Evolutionary conservation across 106 monocot species (phyloP).

Genomic region (Dactylorhiza incarnata): DNA sequence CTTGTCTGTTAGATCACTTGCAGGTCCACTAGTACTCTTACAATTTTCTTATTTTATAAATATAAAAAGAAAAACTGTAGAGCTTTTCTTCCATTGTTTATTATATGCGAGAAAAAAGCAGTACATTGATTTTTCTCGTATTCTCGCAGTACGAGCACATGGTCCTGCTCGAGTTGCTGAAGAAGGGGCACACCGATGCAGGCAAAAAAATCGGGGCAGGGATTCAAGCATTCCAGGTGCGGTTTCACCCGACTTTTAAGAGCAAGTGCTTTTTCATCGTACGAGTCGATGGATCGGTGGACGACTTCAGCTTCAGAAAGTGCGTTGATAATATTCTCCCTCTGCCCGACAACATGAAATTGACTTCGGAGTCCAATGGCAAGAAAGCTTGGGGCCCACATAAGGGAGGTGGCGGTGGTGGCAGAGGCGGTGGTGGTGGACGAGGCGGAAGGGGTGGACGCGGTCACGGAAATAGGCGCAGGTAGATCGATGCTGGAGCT

Average conservation of each 20-base stretch:
- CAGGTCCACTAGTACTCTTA: neutral
- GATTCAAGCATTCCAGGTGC: constrained; percentile 70
- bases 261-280: constrained; percentile 78
- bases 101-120: too few relatives aligned
- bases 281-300: constrained; percentile 49
- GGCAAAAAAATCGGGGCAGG: constrained; percentile 69
- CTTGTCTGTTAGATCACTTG: neutral
- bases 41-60: too few relatives aligned
- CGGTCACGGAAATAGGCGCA: constrained; percentile 33
- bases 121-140: neutral
- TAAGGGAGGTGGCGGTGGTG: constrained; percentile 21
- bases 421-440: constrained; percentile 41
- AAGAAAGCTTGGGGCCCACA: constrained; percentile 17
- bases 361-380: constrained; percentile 13
- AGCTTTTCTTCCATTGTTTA: neutral
- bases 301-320: constrained; percentile 97
- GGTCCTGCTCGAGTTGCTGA: constrained; percentile 67
- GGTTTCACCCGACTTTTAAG: constrained; percentile 63
- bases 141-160: constrained; percentile 70
- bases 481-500: neutral
- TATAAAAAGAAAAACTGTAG: too few relatives aligned
- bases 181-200: constrained; percentile 62
- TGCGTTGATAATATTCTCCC: constrained; percentile 82
- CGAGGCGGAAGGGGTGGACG: constrained; percentile 39
- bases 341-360: constrained; percentile 68